Percentiles rank a stretch among this genome's conserved stretches.
Evolutionary conservation across 2,329 filamentous ascomycete genomes (phyloP).

Genomic region (Falciphora oryzae): DNA sequence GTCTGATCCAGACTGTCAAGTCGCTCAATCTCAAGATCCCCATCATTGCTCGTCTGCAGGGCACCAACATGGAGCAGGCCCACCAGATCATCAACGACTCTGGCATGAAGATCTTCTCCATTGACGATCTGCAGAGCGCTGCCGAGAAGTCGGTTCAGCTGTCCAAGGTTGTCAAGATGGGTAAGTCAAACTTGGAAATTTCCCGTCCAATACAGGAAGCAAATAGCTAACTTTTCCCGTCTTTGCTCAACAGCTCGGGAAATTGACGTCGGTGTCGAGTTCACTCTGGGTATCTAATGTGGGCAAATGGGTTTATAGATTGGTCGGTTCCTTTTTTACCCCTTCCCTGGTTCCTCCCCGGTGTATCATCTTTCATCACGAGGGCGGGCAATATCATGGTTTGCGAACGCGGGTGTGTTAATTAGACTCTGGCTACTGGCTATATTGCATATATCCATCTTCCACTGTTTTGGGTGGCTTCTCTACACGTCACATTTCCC

Average conservation of each 20-base stretch:
- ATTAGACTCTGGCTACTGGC: constrained; percentile 1
- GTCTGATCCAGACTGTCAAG: constrained; percentile 91
- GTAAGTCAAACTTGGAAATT: constrained; percentile 43
- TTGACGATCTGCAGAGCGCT: constrained; percentile 93
- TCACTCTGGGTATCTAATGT: constrained; percentile 82
- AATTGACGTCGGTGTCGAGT: constrained; percentile 95
- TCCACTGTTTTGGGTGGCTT: background rate
- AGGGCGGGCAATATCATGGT: background rate
- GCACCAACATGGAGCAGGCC: constrained; percentile 95
- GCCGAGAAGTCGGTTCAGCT: constrained; percentile 98
- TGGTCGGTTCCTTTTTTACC: constrained; percentile 6
- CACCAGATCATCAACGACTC: constrained; percentile 94
- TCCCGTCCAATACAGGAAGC: constrained; percentile 18
- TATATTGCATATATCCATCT: constrained; percentile 1
- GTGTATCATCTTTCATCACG: background rate
- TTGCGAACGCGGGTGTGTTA: background rate
- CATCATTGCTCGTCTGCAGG: constrained; percentile 94
- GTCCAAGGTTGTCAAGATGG: constrained; percentile 98
- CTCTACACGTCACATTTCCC: no score
- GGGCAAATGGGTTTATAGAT: constrained; percentile 12
- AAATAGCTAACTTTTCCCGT: background rate
- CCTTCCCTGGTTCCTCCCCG: background rate
- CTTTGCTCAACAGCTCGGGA: constrained; percentile 62
- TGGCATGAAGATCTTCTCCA: constrained; percentile 98
- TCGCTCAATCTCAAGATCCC: constrained; percentile 93